Percentiles rank a stretch among this genome's conserved stretches.
Evolutionary conservation across 257 asterid genomes (phyloP).

Genomic region (Solanum etuberosum): DNA sequence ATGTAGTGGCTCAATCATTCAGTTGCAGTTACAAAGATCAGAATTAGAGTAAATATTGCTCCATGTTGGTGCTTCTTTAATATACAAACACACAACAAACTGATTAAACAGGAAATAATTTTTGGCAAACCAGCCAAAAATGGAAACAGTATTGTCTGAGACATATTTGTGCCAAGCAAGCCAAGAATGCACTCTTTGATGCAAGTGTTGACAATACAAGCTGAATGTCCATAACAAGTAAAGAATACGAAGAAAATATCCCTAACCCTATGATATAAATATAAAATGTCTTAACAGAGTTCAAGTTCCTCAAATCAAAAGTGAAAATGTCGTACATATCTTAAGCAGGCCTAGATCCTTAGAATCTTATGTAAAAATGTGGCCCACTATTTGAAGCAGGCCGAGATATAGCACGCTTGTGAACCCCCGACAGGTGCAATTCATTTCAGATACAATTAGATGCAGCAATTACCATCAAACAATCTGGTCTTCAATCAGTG

Average conservation of each 20-base stretch:
- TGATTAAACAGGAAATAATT: background rate
- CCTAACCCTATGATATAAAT: background rate
- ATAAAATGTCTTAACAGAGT: background rate
- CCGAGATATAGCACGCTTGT: background rate
- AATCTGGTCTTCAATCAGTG: background rate
- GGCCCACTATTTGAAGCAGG: background rate
- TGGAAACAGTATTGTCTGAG: background rate
- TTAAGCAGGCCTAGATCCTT: background rate
- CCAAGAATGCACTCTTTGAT: background rate
- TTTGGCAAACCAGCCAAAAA: background rate
- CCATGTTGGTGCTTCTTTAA: background rate
- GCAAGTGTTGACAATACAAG: background rate
- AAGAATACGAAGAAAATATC: background rate
- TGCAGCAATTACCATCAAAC: background rate
- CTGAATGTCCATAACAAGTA: background rate
- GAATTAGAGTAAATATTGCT: background rate
- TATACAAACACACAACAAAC: background rate
- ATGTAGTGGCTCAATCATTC: background rate
- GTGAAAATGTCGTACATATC: background rate
- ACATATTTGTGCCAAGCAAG: background rate
- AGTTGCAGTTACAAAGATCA: background rate
- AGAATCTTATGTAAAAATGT: background rate
- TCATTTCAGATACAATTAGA: background rate
- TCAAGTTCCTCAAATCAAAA: background rate
- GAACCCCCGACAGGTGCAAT: background rate